Base-by-base conservation (phyloP, 1,284 basidiomycete genomes). In the Puccinia coronata region DNA sequence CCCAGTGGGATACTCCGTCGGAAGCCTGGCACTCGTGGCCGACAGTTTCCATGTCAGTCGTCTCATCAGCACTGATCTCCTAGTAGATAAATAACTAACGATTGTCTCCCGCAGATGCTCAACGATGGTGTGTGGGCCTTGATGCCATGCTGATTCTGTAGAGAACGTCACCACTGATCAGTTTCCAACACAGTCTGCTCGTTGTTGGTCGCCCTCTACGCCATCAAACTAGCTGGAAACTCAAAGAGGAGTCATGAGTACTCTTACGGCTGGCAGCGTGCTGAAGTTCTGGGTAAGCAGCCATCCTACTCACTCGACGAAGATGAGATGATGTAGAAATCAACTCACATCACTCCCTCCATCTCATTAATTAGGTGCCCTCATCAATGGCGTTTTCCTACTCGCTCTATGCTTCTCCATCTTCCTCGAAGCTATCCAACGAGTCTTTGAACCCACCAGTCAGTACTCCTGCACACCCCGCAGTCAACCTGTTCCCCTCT, bases 321-420 rank as follows among this genome's bases (percentile, higher is more conserved):
- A n/a, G 16, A n/a, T 43, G 18, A 67, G 2, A 0, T 67, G 43
- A 9, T 18, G 18, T 79, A 18, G 36, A 39, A 11, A 77, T n/a
- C n/a, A 47, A 63, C 28, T 47, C 28, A 39, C 3, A 47, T 25
- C 14, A 36, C 31, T 25, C 25, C 34, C 1, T 23, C 14, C 51
- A n/a, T 55, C 18, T 69, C 49, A 57, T 28, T 23, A 8, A n/a
- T 18, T 28, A 63, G 70, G 79, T 47, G 85, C 87, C 0, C 89
- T 99, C 67, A 88, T 98, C 85, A 99, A 99, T 85, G 96, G 97
- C 72, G 96, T 98, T 78, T 98, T 98, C 88, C 90, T 99, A 2
- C 88, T 95, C 70, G 96, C 97, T 0, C 90, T 99, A 0, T 99
- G 96, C 88, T 95, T 98, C 87, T 94, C 95, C 23, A 98, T 99